Evolutionary conservation across 805 yeast species (phyloP).

Genomic region (Metschnikowia borealis): DNA sequence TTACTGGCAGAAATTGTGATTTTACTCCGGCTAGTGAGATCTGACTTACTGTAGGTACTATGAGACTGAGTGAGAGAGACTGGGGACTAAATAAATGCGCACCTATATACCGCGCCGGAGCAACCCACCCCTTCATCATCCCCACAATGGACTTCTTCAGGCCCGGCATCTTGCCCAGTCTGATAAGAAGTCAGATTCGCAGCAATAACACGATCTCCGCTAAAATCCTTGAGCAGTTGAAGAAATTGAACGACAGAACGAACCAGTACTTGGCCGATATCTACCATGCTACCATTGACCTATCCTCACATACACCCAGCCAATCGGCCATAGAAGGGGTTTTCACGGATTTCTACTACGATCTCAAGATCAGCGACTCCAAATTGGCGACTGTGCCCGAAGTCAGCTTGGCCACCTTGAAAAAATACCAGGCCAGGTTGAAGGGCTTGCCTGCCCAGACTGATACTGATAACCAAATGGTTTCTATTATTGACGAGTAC

Average conservation of each 20-base stretch:
- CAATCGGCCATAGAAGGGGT: conserved; percentile 10
- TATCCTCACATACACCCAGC: conserved; percentile 9
- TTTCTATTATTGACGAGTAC: conserved; percentile 23
- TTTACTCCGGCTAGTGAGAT: no score
- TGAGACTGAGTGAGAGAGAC: neutral
- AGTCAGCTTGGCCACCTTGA: conserved; percentile 7
- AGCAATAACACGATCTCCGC: conserved; percentile 31
- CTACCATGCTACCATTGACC: neutral
- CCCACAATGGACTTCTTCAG: conserved; percentile 21
- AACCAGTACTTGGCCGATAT: conserved; percentile 20
- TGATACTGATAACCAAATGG: conserved; percentile 10
- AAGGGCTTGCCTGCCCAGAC: neutral
- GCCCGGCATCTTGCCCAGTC: conserved; percentile 16
- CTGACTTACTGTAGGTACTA: no score
- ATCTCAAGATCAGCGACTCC: conserved; percentile 10
- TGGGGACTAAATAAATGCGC: neutral
- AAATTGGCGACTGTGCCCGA: conserved; percentile 14
- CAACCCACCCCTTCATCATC: neutral
- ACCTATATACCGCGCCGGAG: neutral
- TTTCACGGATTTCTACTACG: conserved; percentile 17
- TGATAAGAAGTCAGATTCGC: conserved; percentile 19
- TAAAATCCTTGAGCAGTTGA: conserved; percentile 20
- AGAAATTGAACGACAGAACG: conserved; percentile 18
- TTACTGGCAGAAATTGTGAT: neutral
- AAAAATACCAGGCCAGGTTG: conserved; percentile 7